Conservation (phyloP, 2,329 filamentous ascomycete genomes). For the Periconia sp. region DNA sequence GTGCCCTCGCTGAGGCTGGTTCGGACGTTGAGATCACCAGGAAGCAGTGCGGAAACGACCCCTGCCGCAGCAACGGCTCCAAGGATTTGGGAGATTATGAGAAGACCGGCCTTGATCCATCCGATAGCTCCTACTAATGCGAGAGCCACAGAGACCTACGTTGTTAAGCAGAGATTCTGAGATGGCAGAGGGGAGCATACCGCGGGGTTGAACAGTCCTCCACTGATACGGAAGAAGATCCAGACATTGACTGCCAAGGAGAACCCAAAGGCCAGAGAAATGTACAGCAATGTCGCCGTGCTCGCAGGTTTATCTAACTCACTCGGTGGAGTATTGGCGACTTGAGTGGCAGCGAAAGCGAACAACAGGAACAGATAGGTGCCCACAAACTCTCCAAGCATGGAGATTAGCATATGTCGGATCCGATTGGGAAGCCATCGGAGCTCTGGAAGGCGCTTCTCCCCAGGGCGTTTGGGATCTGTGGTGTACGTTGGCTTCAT, state of each 20-base stretch:
- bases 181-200: conserved; percentile 32
- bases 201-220: conserved; percentile 44
- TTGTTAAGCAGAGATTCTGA: conserved; percentile 4
- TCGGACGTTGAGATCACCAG: conserved; percentile 48
- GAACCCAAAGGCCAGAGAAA: conserved; percentile 41
- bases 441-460: conserved; percentile 43
- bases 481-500: conserved; percentile 39
- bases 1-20: conserved; percentile 47
- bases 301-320: conserved; percentile 20
- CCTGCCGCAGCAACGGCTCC: conserved; percentile 50
- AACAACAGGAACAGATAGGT: conserved; percentile 46
- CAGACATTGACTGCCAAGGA: conserved; percentile 44
- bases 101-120: conserved; percentile 47
- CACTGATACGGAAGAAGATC: conserved; percentile 45
- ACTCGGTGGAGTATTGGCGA: conserved; percentile 38
- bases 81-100: conserved; percentile 50
- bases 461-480: conserved; percentile 34
- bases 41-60: conserved; percentile 48
- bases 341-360: conserved; percentile 42
- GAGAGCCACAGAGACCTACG: conserved; percentile 51
- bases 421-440: conserved; percentile 48
- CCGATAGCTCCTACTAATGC: conserved; percentile 50
- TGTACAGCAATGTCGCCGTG: conserved; percentile 34
- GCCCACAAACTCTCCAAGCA: conserved; percentile 46
- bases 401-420: conserved; percentile 49